Evolutionary conservation across 495 filamentous ascomycete species (phyloP), one percentile per base, ranked within the genome.

Genomic region (Chaetomidium leptoderma): DNA sequence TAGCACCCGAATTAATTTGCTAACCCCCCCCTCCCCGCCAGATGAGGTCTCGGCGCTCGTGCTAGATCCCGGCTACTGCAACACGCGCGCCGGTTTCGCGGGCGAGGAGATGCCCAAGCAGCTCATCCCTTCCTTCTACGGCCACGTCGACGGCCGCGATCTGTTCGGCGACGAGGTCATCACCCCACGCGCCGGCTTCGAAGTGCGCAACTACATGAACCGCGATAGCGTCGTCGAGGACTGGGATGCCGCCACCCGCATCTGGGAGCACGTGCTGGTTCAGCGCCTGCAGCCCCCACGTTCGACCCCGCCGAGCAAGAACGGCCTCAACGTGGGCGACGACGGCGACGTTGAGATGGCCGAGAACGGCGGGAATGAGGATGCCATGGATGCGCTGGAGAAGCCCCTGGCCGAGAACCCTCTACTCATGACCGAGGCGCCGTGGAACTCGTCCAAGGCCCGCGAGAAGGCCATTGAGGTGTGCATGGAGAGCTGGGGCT

Each of bases 11-110:
- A n/a, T n/a, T n/a, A n/a, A 45, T 50, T 59, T 42, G 23, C 54
- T 54, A 26, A 68, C 54, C 21, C 26, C n/a, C 29, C 7, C 55
- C 46, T 53, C 21, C 26, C n/a, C 29, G 6, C 55, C 46, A 95
- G 93, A 98, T 78, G 93, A 98, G 74, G 91, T 98, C 50, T 93
- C 91, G 16, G 93, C 93, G 26, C 89, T 98, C 66, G 89, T 98
- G 23, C 89, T 98, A 63, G 93, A 98, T 66, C 88, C 95, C 4
- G 93, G 95, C 40, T 96, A 88, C 75, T 89, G 86, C 44, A 88
- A 83, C 64, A 90, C 85, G 16, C 92, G 95, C 74, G 95, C 92
- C 55, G 93, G 93, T 60, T 97, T 96, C 69, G 93, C 93, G 4
- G 93, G 95, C 64, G 93, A 98, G 86, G 93, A 98, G 74, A 84